Percentiles rank a stretch among this genome's conserved stretches.
These are phyloP conservation scores for Eimeria mitis DNA, from an alignment of 169 alveolate species.

Conservation along the genomic window DNA sequence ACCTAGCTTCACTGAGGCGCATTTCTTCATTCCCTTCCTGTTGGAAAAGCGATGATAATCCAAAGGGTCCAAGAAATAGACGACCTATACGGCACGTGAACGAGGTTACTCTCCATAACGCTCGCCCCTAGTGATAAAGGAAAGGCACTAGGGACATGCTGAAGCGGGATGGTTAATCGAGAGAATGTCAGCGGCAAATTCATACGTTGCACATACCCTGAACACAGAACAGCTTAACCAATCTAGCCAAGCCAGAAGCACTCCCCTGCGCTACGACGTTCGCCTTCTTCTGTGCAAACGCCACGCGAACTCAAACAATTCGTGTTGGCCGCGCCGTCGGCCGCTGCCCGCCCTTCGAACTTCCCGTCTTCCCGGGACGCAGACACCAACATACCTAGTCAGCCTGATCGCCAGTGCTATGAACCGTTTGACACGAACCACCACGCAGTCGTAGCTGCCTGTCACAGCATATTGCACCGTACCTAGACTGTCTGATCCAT, in stretches of 20 bases:
- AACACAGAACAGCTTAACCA: not conserved
- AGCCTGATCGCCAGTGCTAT: not conserved
- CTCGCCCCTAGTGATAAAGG: not conserved
- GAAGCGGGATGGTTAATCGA: no score
- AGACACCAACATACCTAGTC: not conserved
- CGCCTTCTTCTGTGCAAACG: not conserved
- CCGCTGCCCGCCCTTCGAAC: not conserved
- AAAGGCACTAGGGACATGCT: no score
- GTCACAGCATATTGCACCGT: no score
- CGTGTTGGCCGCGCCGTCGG: not conserved
- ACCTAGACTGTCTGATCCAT: no score
- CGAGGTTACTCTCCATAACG: not conserved
- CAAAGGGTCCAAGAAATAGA: no score
- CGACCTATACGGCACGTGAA: no score
- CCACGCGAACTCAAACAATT: not conserved
- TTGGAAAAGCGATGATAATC: not conserved
- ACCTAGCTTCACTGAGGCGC: no score
- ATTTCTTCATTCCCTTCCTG: not conserved
- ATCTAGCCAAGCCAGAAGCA: not conserved
- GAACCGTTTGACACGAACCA: no score
- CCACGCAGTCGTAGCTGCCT: no score
- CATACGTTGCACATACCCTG: not conserved
- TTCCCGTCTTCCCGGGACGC: not conserved
- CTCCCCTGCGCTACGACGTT: not conserved
- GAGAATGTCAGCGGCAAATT: no score